Conservation (phyloP, 306 rosid genomes). For the Inga oerstediana region DNA sequence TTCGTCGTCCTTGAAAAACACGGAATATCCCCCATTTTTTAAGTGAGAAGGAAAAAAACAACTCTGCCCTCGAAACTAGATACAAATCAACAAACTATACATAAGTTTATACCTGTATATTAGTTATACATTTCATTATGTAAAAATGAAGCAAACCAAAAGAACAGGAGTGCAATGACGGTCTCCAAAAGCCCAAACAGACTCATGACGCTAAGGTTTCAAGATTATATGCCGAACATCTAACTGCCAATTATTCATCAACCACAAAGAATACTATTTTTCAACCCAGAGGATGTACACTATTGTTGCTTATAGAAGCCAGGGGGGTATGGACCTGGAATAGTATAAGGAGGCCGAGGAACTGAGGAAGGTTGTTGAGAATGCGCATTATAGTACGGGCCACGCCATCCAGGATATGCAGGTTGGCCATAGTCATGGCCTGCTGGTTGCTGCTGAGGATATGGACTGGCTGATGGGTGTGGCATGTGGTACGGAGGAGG, state of each 20-base stretch:
- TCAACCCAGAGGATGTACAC: conserved; percentile 34
- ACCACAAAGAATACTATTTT: conserved; percentile 35
- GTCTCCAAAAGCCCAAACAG: conserved; percentile 2
- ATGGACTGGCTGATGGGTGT: conserved; percentile 58
- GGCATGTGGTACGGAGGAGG: conserved; percentile 75
- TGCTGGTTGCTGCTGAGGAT: conserved; percentile 69
- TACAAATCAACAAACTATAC: conserved; percentile 40
- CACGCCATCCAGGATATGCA: conserved; percentile 97
- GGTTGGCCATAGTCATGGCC: conserved; percentile 92
- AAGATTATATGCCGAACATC: conserved; percentile 30
- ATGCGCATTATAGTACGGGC: conserved; percentile 76
- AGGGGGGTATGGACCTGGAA: conserved; percentile 74
- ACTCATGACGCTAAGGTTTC: conserved; percentile 23
- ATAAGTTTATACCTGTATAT: conserved; percentile 32
- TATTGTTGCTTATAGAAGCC: conserved; percentile 87
- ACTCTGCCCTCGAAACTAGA: not conserved
- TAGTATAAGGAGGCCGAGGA: conserved; percentile 86
- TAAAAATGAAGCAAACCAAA: conserved; percentile 38
- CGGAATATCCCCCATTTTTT: not conserved
- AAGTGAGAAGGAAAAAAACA: not conserved
- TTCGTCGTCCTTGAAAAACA: too few relatives aligned
- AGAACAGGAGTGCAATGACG: conserved; percentile 7
- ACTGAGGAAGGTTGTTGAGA: conserved; percentile 70
- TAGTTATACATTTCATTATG: conserved; percentile 31
- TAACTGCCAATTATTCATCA: conserved; percentile 33